A percentile compares a stretch with the other conserved stretches of the same genome.
These are phyloP conservation scores for Paulownia fortunei DNA, from an alignment of 257 asterid genomes.

Conservation along the genomic window DNA sequence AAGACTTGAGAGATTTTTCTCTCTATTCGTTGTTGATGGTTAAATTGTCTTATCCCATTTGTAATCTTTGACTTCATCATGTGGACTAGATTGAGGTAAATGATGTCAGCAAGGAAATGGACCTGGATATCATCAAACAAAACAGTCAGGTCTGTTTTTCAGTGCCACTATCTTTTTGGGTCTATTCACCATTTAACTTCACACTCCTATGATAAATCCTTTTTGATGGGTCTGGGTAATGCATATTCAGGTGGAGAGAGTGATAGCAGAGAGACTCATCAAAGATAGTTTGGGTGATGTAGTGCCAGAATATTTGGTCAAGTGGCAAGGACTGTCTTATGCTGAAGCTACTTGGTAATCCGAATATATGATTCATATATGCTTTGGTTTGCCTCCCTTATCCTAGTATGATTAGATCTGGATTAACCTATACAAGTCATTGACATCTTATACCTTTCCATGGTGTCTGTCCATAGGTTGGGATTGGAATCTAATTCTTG, in stretches of 20 bases:
- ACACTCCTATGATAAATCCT: slow-evolving; percentile 10
- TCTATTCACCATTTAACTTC: slow-evolving; percentile 8
- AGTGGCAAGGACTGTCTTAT: slow-evolving; percentile 98
- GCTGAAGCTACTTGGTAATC: slow-evolving; percentile 98
- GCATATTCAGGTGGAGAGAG: slow-evolving; percentile 86
- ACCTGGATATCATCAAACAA: slow-evolving; percentile 93
- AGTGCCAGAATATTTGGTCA: slow-evolving; percentile 92
- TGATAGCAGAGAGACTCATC: slow-evolving; percentile 79
- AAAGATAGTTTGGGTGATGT: slow-evolving; percentile 81
- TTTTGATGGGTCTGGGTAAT: slow-evolving; percentile 29
- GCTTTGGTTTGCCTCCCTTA: slow-evolving; percentile 22
- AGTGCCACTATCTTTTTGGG: slow-evolving; percentile 15
- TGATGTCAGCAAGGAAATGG: slow-evolving; percentile 99
- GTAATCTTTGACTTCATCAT: slow-evolving; percentile 18
- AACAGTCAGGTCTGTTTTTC: slow-evolving; percentile 74
- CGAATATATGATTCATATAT: slow-evolving; percentile 23
- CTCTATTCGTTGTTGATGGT: slow-evolving; percentile 15
- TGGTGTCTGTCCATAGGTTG: slow-evolving; percentile 20
- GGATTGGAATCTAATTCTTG: slow-evolving; percentile 13
- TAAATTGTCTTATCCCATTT: slow-evolving; percentile 17
- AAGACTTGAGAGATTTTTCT: background rate
- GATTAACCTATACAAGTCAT: background rate
- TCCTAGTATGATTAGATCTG: background rate
- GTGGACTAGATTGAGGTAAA: slow-evolving; percentile 85
- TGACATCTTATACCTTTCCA: background rate